Conservation (phyloP, 306 rosid genomes). For the Amphicarpaea edgeworthii region DNA sequence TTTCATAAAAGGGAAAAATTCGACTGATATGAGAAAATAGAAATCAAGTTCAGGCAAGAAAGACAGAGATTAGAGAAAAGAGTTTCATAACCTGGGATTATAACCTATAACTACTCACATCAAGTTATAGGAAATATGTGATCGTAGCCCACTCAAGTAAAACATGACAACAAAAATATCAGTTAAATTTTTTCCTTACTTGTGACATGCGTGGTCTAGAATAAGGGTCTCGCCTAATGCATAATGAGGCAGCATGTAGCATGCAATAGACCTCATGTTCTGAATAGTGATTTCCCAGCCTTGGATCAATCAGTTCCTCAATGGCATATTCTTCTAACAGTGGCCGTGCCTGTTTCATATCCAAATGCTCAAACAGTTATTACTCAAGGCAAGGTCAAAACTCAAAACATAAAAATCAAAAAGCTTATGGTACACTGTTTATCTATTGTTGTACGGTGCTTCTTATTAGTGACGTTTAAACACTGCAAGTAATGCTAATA, state of each 20-base stretch:
- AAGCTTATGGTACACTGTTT: neutral
- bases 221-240: slow-evolving; percentile 90
- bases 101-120: neutral
- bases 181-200: slow-evolving; percentile 48
- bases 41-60: too few relatives aligned
- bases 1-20: neutral
- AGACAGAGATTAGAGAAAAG: too few relatives aligned
- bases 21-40: too few relatives aligned
- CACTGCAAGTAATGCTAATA: slow-evolving; percentile 23
- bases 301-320: slow-evolving; percentile 90
- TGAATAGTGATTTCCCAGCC: slow-evolving; percentile 70
- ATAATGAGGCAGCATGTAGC: slow-evolving; percentile 92
- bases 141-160: neutral
- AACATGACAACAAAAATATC: neutral
- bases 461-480: slow-evolving; percentile 26
- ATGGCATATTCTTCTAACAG: slow-evolving; percentile 75
- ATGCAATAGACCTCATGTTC: slow-evolving; percentile 92
- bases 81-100: too few relatives aligned
- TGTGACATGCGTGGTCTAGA: slow-evolving; percentile 98
- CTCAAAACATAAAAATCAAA: too few relatives aligned
- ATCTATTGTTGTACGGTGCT: slow-evolving; percentile 5
- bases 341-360: slow-evolving; percentile 82
- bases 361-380: slow-evolving; percentile 41
- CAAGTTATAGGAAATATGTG: slow-evolving; percentile 2
- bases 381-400: slow-evolving; percentile 44